Base-by-base conservation (phyloP, 164 flowering plant genomes). In the Chimonanthus praecox region DNA sequence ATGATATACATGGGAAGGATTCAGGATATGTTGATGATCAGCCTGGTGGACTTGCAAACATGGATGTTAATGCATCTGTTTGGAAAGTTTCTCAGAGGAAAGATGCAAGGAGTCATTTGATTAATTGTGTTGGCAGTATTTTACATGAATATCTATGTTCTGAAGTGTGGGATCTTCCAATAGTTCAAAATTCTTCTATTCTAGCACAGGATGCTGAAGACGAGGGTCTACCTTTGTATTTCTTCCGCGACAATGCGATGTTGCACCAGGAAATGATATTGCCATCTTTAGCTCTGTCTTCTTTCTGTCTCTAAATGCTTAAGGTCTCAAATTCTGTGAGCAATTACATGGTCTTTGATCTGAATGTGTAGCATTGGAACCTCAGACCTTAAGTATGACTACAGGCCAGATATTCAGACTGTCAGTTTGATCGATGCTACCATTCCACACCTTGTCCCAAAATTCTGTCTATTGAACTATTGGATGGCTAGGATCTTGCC, bases 121-220 rank as follows among this genome's bases (percentile, higher is more conserved):
- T 87, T 75, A 90, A 88, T 75, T 88, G 93, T 68, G 71, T 92
- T 76, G 97, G 98, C 20, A 85, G 83, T 75, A 85, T 95, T 74
- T 80, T 93, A 68, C 98, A 93, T 74, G 99, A 93, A 79, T 95
- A 93, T 84, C 72, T 90, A 54, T 85, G 91, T 75, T 77, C 88
- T 78, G 99, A 95, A 86, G 48, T 93, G 33, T 95, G 99, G 99
- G 83, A 83, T 85, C 89, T 93, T 76, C 97, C 98, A 20, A 68
- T 78, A 67, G 91, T 83, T 60, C 77, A 75, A 70, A 73, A 82
- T 46, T 64, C 80, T 77, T 74, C 84, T 72, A 71, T 67, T 71
- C 63, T 67, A 47, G 84, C 84, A 48, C 58, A 76, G 58, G 84
- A 81, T 64, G 71, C 50, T 71, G 92, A 83, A 73, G 80, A 64